A percentile compares a stretch with the other conserved stretches of the same genome.
Conservation (phyloP, 257 asterid species). For the Coffea eugenioides region DNA sequence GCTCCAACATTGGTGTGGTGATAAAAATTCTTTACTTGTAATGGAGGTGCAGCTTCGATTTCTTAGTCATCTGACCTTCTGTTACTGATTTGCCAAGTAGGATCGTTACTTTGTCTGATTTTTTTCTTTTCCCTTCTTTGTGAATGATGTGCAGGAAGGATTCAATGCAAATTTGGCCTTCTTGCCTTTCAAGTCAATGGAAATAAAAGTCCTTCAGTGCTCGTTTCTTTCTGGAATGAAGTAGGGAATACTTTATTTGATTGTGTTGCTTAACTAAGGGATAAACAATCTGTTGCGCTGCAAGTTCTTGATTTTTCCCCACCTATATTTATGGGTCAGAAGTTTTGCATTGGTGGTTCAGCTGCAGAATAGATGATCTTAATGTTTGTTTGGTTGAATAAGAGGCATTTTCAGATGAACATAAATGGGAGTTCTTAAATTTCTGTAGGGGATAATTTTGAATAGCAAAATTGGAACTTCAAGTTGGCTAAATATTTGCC, state of each 20-base stretch:
- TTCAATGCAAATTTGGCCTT: conserved; percentile 55
- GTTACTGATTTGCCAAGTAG: background rate
- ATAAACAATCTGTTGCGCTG: background rate
- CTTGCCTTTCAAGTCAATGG: conserved; percentile 73
- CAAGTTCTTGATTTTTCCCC: background rate
- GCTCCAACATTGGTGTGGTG: conserved; percentile 68
- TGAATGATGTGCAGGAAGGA: conserved; percentile 51
- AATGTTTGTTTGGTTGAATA: background rate
- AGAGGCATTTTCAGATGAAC: background rate
- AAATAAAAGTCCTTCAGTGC: conserved; percentile 80
- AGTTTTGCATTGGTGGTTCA: background rate
- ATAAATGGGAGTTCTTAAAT: background rate
- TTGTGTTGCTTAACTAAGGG: background rate
- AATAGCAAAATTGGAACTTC: background rate
- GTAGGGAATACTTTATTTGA: conserved; percentile 35
- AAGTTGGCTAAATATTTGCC: background rate
- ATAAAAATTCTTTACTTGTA: conserved; percentile 71
- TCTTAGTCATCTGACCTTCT: background rate
- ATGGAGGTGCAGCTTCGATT: conserved; percentile 55
- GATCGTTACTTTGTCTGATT: background rate
- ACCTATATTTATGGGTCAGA: background rate
- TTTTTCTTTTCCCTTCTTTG: background rate
- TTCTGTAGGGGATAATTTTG: background rate
- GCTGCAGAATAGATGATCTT: background rate
- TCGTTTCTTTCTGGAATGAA: conserved; percentile 73